These are phyloP conservation scores for Friedmanniomyces endolithicus DNA, from an alignment of 495 filamentous ascomycete species.

Conservation along the genomic window DNA sequence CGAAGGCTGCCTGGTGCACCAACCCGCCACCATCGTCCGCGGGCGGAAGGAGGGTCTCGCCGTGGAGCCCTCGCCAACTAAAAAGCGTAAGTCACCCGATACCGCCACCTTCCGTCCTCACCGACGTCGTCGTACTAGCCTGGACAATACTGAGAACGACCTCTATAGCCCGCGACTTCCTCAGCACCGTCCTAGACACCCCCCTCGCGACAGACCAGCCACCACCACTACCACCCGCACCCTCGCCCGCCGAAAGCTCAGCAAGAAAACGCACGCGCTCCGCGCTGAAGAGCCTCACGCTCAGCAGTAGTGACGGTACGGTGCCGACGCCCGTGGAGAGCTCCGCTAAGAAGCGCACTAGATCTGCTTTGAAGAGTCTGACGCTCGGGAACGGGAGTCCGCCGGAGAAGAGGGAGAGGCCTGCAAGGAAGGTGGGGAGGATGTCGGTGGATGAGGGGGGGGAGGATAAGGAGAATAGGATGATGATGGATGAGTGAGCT, in stretches of 20 bases:
- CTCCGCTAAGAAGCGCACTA: conserved; percentile 9
- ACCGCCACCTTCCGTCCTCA: background rate
- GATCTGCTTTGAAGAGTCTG: conserved; percentile 6
- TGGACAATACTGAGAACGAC: no score
- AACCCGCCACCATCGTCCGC: conserved; percentile 3
- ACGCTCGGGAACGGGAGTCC: conserved; percentile 10
- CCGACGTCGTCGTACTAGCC: no score
- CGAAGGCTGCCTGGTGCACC: conserved; percentile 12
- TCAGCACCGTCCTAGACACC: conserved; percentile 13
- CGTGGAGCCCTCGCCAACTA: background rate
- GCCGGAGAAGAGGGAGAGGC: conserved; percentile 12
- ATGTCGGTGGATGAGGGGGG: background rate
- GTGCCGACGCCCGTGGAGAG: background rate
- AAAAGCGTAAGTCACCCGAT: background rate
- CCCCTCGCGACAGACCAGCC: background rate
- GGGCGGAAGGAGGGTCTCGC: conserved; percentile 16
- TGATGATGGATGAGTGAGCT: background rate
- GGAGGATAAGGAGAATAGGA: conserved; percentile 1
- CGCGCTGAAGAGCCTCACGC: no score
- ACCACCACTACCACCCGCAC: background rate
- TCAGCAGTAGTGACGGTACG: no score
- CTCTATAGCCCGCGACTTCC: conserved; percentile 12
- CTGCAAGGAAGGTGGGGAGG: conserved; percentile 3
- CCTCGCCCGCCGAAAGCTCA: no score
- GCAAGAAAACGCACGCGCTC: no score